Conservation (phyloP, 2,329 filamentous ascomycete genomes). For the Talaromyces sp. region DNA sequence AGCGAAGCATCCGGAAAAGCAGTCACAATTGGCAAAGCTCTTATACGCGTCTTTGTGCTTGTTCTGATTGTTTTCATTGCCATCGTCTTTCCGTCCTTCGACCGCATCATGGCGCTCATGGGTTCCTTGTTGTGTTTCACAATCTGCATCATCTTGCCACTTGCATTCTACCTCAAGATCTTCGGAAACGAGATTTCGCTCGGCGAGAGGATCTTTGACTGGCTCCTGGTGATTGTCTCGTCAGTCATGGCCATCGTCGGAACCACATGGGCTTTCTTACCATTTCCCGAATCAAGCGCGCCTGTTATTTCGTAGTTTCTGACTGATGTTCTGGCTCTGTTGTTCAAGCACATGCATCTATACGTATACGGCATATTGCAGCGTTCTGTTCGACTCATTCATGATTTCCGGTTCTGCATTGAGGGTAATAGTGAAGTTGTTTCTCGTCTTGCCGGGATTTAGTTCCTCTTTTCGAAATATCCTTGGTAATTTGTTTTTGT, state of each 20-base stretch:
- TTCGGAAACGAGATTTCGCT: slow-evolving; percentile 70
- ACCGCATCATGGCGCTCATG: slow-evolving; percentile 87
- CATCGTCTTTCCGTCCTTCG: slow-evolving; percentile 73
- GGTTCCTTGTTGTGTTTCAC: slow-evolving; percentile 88
- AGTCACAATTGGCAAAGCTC: slow-evolving; percentile 59
- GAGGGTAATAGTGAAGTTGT: slow-evolving; percentile 86
- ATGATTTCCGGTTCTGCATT: slow-evolving; percentile 10
- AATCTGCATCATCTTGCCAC: slow-evolving; percentile 87
- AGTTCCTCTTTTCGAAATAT: slow-evolving; percentile 72
- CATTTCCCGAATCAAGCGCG: slow-evolving; percentile 34
- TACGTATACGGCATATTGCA: slow-evolving; percentile 6
- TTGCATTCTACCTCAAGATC: slow-evolving; percentile 86
- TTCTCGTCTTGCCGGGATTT: slow-evolving; percentile 71
- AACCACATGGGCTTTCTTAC: slow-evolving; percentile 85
- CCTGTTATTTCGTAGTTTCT: neutral
- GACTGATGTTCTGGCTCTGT: neutral
- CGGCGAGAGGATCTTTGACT: slow-evolving; percentile 65
- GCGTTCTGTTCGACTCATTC: slow-evolving; percentile 8
- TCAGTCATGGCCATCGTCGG: slow-evolving; percentile 69
- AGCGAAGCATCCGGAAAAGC: slow-evolving; percentile 43
- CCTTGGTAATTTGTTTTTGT: slow-evolving; percentile 29
- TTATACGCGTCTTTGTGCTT: slow-evolving; percentile 65
- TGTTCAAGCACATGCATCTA: slow-evolving; percentile 1
- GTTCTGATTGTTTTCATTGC: slow-evolving; percentile 74
- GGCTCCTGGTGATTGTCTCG: slow-evolving; percentile 67